Conservation (phyloP, 2,329 filamentous ascomycete species). For the Verticillium zaregamsianum region DNA sequence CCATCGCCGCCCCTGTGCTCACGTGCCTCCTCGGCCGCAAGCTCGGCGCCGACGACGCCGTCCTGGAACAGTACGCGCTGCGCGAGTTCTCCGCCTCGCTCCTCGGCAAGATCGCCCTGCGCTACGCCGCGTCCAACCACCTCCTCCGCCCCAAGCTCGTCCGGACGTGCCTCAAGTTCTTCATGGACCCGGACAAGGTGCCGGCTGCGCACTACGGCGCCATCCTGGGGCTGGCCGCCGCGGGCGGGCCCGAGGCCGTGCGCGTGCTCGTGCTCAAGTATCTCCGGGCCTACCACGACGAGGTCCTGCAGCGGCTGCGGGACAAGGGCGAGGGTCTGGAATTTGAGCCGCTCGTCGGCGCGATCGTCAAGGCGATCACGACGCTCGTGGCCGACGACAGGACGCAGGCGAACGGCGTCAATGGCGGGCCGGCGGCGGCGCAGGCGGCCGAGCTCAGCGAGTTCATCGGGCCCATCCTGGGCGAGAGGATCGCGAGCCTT, state of each 20-base stretch:
- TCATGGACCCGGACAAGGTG: slow-evolving; percentile 81
- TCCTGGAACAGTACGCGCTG: slow-evolving; percentile 69
- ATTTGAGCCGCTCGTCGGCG: slow-evolving; percentile 51
- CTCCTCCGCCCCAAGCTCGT: slow-evolving; percentile 84
- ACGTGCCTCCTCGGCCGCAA: slow-evolving; percentile 87
- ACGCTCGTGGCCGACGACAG: slow-evolving; percentile 31
- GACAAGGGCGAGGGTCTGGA: slow-evolving; percentile 49
- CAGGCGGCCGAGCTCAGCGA: slow-evolving; percentile 45
- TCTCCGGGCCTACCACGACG: slow-evolving; percentile 48
- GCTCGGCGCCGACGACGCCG: slow-evolving; percentile 56
- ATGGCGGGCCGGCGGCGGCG: slow-evolving; percentile 21
- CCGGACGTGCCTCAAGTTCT: slow-evolving; percentile 87
- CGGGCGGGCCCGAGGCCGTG: slow-evolving; percentile 63
- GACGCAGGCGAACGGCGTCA: slow-evolving; percentile 10
- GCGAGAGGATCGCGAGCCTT: slow-evolving; percentile 40
- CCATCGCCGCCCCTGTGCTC: slow-evolving; percentile 79
- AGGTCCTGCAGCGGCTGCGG: slow-evolving; percentile 48
- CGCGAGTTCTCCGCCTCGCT: slow-evolving; percentile 82
- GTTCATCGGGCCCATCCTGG: slow-evolving; percentile 52
- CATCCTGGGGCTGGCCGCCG: slow-evolving; percentile 71
- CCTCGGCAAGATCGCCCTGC: slow-evolving; percentile 71
- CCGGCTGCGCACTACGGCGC: slow-evolving; percentile 86
- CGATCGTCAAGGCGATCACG: slow-evolving; percentile 49
- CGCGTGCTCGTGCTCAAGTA: slow-evolving; percentile 53
- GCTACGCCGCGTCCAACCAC: slow-evolving; percentile 76